Base-by-base conservation (phyloP, 331 rosid genomes). In the Telfairia occidentalis region DNA sequence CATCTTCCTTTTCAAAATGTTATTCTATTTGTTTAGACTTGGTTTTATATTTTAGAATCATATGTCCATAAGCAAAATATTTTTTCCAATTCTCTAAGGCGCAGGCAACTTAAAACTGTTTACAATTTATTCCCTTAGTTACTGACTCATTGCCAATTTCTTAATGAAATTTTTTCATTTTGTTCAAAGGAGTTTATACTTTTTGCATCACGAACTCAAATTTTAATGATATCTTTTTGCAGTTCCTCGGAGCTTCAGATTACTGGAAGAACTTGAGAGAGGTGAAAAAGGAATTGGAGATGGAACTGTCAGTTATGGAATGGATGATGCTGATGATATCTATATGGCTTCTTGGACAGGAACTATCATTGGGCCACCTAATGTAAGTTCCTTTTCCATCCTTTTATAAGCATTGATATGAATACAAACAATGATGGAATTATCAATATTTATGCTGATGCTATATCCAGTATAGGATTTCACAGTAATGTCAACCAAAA, bases 291-390 rank as follows among this genome's bases (percentile, higher is more conserved):
- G 78, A 55, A 75, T 75, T n/a, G 78, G 78, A 11, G 77, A 73
- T 73, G 77, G 77, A 32, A 73, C 77, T 73, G 78, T 74, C 21
- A 74, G 78, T 45, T 75, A 75, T 75, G 78, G 78, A 60, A 75
- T 75, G 79, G 79, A 76, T 46, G 79, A 60, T 43, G 79, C 67
- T 26, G 73, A 76, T 76, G 79, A 76, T 45, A 76, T 76, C 40
- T 76, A 29, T 64, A 76, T 76, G 79, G 59, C 45, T 19, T 76
- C 79, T 59, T 76, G 79, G 79, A 76, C 79, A 0, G 79, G 79
- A 24, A 76, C 79, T 45, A 76, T 76, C 46, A 59, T 61, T 45
- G 79, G 79, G 9, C 72, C 79, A 21, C 79, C 53, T 55, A 76
- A 61, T 48, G 79, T 59, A 46, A 59, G 59, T 71, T 28, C 38